Percentiles rank a stretch among this genome's conserved stretches.
phyloP scores from a whole-genome alignment of 2,329 filamentous ascomycete genomes.

The Hortaea werneckii region DNA sequence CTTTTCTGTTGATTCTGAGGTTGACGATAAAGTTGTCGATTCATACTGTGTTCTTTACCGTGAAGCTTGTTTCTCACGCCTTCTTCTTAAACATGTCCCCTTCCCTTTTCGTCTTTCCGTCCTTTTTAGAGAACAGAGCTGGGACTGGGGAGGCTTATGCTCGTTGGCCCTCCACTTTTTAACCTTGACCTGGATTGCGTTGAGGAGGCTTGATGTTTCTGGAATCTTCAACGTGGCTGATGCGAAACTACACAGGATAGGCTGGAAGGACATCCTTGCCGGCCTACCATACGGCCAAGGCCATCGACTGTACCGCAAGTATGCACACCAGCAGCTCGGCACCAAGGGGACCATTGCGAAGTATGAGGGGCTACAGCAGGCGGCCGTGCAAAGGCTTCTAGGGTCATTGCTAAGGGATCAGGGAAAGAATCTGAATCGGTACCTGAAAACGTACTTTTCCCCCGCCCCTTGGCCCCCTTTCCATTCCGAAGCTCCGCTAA shows the following conservation, averaged over 20 bases:
- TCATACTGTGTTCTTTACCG: too few species aligned
- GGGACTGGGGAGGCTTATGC: too few species aligned
- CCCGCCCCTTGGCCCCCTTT: background rate
- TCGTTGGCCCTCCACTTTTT: too few species aligned
- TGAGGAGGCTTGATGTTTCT: too few species aligned
- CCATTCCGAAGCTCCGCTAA: background rate
- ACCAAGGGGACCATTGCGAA: constrained; percentile 30
- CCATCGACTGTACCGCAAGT: constrained; percentile 33
- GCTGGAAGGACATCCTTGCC: constrained; percentile 29
- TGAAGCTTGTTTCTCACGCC: too few species aligned
- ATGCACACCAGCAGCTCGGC: constrained; percentile 37
- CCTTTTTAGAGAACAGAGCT: too few species aligned
- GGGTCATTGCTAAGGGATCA: constrained; percentile 30
- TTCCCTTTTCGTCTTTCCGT: too few species aligned
- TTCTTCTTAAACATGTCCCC: too few species aligned
- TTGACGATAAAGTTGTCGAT: too few species aligned
- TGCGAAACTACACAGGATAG: constrained; percentile 7
- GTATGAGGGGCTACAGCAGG: constrained; percentile 35
- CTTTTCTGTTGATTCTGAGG: too few species aligned
- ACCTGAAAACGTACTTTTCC: background rate
- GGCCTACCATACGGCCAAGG: constrained; percentile 17
- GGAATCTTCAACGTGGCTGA: too few species aligned
- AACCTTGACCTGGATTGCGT: too few species aligned
- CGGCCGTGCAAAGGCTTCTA: constrained; percentile 36
- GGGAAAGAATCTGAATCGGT: constrained; percentile 23